Base-by-base conservation (phyloP, 805 yeast species). In the Suhomyces emberorum region DNA sequence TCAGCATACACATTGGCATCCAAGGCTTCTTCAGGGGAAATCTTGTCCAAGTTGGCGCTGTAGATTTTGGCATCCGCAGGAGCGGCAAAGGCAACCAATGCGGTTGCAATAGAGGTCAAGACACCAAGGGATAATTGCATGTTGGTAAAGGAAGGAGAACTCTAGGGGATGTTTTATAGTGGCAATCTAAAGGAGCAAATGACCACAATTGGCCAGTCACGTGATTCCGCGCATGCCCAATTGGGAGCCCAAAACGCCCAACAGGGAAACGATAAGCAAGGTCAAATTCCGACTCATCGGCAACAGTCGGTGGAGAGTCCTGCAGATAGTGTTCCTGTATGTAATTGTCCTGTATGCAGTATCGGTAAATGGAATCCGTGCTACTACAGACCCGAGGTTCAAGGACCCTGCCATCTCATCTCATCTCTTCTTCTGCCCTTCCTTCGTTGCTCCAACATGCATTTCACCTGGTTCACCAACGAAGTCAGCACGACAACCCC, bases 41-140 rank as follows among this genome's bases (percentile, higher is more conserved):
- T 69, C 61, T 79, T 81, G 52, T 74, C 70, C 53, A 83, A 72
- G 48, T 75, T 74, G 31, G 82, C 76, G 31, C 73, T 66, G 58
- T 70, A 77, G 11, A 65, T 66, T 43, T 70, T 77, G 32, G 78
- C 82, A 28, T 74, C 70, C 15, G 59, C 74, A 16, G 46, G 34
- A 15, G 55, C 44, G 17, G 61, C 39, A 8, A 66, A 49, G 10
- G 67, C 60, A 23, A 69, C 47, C 36, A 63, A 51, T 21, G 63
- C 56, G 38, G 63, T 52, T 37, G 76, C 75, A 44, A 73, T 51
- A 23, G 77, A 52, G 30, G 73, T 54, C 44, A 74, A 59, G 17
- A 67, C 58, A 17, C 72, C 42, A 27, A 55, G 35, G 18, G 64
- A 48, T 32, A 69, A 44, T 36, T 61, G 63, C 69, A 63, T 63